Base-by-base conservation (phyloP, 2,329 filamentous ascomycete genomes). In the Trichothecium sympodiale region DNA sequence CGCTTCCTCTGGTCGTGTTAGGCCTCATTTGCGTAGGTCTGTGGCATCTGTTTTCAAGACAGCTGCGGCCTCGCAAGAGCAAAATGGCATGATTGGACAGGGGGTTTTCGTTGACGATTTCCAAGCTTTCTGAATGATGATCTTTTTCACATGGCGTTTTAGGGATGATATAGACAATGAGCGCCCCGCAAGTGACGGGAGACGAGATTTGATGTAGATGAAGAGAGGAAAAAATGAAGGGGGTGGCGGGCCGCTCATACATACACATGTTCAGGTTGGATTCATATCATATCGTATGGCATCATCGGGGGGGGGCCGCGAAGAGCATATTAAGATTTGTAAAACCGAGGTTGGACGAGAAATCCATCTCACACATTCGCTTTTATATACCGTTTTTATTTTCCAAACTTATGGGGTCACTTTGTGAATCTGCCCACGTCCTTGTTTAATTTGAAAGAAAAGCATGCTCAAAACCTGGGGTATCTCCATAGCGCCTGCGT, bases 1-100 rank as follows among this genome's bases (percentile, higher is more conserved):
- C 68, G 38, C 52, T 52, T 34, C 54, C 54, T 44, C 50, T 69
- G 38, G 52, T 64, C 34, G 47, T 50, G 17, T 36, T 63, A 37
- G 54, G 60, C 39, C 46, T 56, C 33, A 41, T 57, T 33, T 49
- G 46, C 25, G 49, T 49, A 37, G 62, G 55, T 31, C 20, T 25
- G 10, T 25, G 20, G 20, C 20, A 25, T 25, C 20, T 25, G 20
- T 6, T 25, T 25, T 25, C 20, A 6, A 25, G 20, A 28, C 29
- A 15, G 28, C 16, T 28, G 34, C 26, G 15, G 17, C 27, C 27
- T 31, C 34, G 34, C 16, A 26, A 29, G 28, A 36, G 34, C 29
- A 17, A 17, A 26, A 31, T 18, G 15, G 28, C 17, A n/a, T 29
- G 34, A 17, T 25, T n/a, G 17, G 13, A 18, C 5, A 14, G 28